Conservation (phyloP, 2,329 filamentous ascomycete genomes). For the Diaporthe amygdali region DNA sequence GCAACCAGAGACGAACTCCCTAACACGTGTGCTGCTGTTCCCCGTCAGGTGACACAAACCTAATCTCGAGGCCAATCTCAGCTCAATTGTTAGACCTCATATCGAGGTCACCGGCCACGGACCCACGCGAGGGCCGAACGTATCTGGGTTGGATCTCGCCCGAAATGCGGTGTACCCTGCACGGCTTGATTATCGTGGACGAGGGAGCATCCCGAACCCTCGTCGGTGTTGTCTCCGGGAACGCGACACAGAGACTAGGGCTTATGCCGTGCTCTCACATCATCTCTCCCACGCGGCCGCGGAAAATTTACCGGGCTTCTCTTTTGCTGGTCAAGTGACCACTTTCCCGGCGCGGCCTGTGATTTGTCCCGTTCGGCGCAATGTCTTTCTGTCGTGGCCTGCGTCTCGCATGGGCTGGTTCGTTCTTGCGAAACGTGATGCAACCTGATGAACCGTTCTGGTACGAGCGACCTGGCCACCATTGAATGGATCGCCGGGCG, state of each 20-base stretch:
- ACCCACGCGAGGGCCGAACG: neutral
- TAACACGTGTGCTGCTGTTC: neutral
- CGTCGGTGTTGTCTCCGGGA: neutral
- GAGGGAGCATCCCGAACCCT: neutral
- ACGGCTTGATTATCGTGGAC: neutral
- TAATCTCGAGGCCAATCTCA: neutral
- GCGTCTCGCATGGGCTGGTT: neutral
- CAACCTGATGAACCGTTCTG: neutral
- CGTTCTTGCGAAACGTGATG: neutral
- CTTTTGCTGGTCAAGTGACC: constrained; percentile 4
- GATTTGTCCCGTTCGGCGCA: neutral
- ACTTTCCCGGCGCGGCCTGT: neutral
- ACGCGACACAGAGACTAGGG: neutral
- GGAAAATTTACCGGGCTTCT: neutral
- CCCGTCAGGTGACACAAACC: constrained; percentile 10
- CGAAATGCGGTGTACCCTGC: constrained; percentile 18
- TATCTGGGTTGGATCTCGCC: constrained; percentile 12
- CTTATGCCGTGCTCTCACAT: constrained; percentile 10
- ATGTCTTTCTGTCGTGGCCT: neutral
- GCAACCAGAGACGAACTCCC: constrained; percentile 1
- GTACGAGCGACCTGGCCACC: neutral
- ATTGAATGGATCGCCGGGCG: neutral
- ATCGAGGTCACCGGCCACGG: neutral
- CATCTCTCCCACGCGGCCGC: neutral
- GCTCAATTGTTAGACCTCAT: neutral